Base-by-base conservation (phyloP, 495 filamentous ascomycete genomes). In the Hyphodiscus hymeniophilus region DNA sequence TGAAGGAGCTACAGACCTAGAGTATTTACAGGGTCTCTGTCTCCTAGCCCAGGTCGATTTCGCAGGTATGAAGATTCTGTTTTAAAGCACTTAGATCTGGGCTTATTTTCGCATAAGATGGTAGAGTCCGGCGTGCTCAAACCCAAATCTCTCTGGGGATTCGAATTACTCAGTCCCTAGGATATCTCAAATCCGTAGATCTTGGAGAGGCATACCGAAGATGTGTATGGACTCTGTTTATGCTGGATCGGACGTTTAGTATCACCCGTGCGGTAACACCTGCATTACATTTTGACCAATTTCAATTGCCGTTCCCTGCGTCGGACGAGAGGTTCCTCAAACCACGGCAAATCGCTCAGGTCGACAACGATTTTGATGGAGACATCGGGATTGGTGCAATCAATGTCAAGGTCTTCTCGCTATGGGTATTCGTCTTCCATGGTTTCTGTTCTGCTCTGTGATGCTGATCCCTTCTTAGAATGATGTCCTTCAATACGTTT, bases 211-310 rank as follows among this genome's bases (percentile, higher is more conserved):
- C 33, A 10, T 7, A 42, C 28, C 11, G 40, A 6, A 10, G 47
- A 23, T 49, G 47, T 26, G 21, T 28, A 15, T 49, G 47, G 47
- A 49, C 47, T 2, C 33, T 49, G n/a, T 49, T 49, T 16, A 42
- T 42, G 36, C 36, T 49, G 18, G 47, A 49, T 18, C 47, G 47
- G 3, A 49, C 47, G 7, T 49, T 42, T 28, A 23, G 47, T 18
- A 49, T 42, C n/a, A 42, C 23, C 34, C 36, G 47, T 7, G 26
- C 41, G 16, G 36, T 49, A 7, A 42, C 47, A 3, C 47, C 47
- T 18, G 33, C 38, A 7, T 16, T 49, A 42, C 31, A 36, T 7
- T 41, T 42, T 24, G 3, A 49, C 2, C 36, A 42, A 15, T 49
- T 49, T 16, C 47, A 41, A 16, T 30, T 49, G 17, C 38, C 36